phyloP scores from a whole-genome alignment of 2,329 filamentous ascomycete genomes.

The Ophiognomonia clavigignenti-juglandacearum region DNA sequence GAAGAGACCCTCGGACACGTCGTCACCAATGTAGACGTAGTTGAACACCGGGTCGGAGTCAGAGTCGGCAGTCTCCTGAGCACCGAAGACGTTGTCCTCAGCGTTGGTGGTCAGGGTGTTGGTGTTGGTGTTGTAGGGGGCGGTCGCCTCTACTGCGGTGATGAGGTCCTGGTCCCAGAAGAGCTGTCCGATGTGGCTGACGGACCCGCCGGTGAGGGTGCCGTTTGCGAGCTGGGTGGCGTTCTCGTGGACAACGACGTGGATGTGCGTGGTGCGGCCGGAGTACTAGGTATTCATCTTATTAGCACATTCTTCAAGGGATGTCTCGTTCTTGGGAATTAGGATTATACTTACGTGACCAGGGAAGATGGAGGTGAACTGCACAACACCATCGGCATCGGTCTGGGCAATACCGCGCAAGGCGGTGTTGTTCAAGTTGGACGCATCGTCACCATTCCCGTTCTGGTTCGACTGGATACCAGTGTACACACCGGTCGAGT shows the following conservation, averaged over 20 bases:
- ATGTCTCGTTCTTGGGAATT: not conserved
- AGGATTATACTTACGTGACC: constrained; percentile 27
- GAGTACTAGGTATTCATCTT: constrained; percentile 25
- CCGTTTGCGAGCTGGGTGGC: constrained; percentile 38
- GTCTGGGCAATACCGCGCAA: constrained; percentile 39
- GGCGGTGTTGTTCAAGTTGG: constrained; percentile 36
- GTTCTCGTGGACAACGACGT: constrained; percentile 25
- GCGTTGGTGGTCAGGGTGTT: constrained; percentile 38
- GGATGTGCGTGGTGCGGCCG: constrained; percentile 34
- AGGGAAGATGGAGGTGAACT: constrained; percentile 38
- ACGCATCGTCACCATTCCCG: constrained; percentile 12
- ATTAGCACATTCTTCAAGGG: not conserved
- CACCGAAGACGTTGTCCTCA: constrained; percentile 35
- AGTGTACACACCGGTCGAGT: constrained; percentile 36
- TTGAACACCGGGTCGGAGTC: constrained; percentile 44
- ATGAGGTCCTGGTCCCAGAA: constrained; percentile 10
- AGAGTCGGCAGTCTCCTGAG: constrained; percentile 27
- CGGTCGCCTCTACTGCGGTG: not conserved
- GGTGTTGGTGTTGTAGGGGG: constrained; percentile 27
- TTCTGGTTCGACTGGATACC: constrained; percentile 28
- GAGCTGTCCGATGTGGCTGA: constrained; percentile 7
- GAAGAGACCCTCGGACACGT: constrained; percentile 42
- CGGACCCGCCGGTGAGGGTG: constrained; percentile 33
- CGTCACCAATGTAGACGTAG: constrained; percentile 46
- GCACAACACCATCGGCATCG: constrained; percentile 34